Evolutionary conservation across 768 basidiomycete species (phyloP).

Genomic region (Rossbeevera mucosa): DNA sequence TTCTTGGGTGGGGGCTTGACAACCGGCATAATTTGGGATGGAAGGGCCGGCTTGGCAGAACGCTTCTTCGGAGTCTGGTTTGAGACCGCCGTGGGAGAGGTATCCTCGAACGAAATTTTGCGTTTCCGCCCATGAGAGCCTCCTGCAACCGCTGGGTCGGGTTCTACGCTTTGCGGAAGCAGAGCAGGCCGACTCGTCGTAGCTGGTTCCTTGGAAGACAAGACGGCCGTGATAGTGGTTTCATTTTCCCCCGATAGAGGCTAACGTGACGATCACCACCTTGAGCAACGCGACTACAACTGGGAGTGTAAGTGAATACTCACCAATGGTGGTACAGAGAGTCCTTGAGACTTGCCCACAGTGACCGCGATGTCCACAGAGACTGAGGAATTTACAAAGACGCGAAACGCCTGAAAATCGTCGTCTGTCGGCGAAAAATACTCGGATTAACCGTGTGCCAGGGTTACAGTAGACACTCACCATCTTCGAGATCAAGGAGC

Average conservation of each 20-base stretch:
- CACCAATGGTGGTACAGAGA: constrained; percentile 4
- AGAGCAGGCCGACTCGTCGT: background rate
- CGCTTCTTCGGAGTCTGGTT: background rate
- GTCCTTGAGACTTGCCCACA: constrained; percentile 5
- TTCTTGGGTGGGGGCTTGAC: constrained; percentile 17
- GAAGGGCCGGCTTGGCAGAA: background rate
- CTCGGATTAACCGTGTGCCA: background rate
- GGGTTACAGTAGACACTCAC: constrained; percentile 32
- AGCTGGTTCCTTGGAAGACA: background rate
- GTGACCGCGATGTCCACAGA: constrained; percentile 39
- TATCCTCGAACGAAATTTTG: constrained; percentile 15
- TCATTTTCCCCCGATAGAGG: background rate
- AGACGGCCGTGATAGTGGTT: background rate
- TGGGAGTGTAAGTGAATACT: background rate
- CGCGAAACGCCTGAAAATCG: constrained; percentile 71
- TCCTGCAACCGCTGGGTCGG: background rate
- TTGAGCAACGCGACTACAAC: background rate
- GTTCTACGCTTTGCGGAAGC: background rate
- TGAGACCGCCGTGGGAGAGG: background rate
- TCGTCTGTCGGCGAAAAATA: constrained; percentile 46
- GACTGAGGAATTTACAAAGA: constrained; percentile 36
- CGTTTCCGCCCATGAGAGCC: constrained; percentile 23
- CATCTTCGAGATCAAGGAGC: constrained; percentile 70
- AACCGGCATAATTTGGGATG: background rate
- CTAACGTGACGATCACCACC: background rate